Evolutionary conservation across 148 eudicot genomes (phyloP), one percentile per base, ranked within the genome.

Genomic region (Amaranthus cruentus): DNA sequence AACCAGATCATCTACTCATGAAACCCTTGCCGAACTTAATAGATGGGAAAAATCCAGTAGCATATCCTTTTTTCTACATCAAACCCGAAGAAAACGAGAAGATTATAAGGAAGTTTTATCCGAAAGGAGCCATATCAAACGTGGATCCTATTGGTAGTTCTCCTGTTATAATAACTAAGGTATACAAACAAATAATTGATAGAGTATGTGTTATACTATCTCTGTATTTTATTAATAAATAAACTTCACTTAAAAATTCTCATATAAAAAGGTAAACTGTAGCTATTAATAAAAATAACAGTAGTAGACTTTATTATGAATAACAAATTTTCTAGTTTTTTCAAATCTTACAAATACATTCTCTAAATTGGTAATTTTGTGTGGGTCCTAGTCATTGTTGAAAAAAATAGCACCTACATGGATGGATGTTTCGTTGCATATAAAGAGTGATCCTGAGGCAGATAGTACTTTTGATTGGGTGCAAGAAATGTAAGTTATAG

Each of bases 391-490:
- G 95, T 74, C 83, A 65, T 12, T 81, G 38, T 55, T 89, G 69
- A 85, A 83, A 76, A 78, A 84, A 47, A 82, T 90, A 56, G 88
- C 84, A 8, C 89, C 89, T 28, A 87, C 88, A 61, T 90, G 95
- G 95, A 78, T 87, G 85, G 88, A 87, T 75, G 71, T 90, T 69
- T 90, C 95, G 7, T 71, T 87, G 84, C 65, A 65, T 43, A 87
- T 90, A 79, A 90, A 87, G 74, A 81, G 80, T 75, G 95, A 90
- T 67, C 87, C 81, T 2, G 88, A 86, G 84, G 84, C 91, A 50
- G 88, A 86, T 69, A 77, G 73, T 59, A 78, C 83, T 68, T 87
- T 87, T 51, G 95, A 89, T 9, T 81, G 84, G 84, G 84, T 81
- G 28, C 81, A 70, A 60, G 84, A 81, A 73, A 79, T 79, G 81